phyloP scores from a whole-genome alignment of 176 grass and related monocot genomes.

The Cenchrus americanus region DNA sequence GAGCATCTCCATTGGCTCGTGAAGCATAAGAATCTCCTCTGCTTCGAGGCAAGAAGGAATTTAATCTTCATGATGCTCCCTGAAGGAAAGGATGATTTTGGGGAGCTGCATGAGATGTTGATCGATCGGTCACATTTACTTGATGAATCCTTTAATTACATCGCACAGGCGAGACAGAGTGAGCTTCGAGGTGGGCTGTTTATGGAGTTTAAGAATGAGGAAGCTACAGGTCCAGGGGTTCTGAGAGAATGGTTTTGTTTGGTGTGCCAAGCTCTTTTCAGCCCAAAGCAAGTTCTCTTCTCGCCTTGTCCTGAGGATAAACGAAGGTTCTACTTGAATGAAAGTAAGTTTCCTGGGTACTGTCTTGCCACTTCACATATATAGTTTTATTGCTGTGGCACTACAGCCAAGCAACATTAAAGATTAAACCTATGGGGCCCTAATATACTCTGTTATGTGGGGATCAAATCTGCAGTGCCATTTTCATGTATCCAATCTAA shows the following conservation, averaged over 20 bases:
- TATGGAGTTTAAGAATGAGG: constrained; percentile 99
- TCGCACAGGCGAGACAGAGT: constrained; percentile 52
- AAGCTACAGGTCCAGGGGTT: constrained; percentile 96
- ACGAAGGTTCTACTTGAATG: constrained; percentile 92
- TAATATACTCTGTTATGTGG: constrained; percentile 17
- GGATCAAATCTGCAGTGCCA: background rate
- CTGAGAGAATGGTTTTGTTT: constrained; percentile 97
- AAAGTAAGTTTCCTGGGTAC: constrained; percentile 61
- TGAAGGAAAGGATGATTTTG: constrained; percentile 82
- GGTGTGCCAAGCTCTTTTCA: constrained; percentile 88
- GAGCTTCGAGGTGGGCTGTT: constrained; percentile 82
- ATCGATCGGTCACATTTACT: constrained; percentile 82
- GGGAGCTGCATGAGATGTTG: constrained; percentile 95
- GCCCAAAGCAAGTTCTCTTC: constrained; percentile 86
- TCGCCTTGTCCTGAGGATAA: constrained; percentile 80
- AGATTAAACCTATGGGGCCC: background rate
- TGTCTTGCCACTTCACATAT: constrained; percentile 29
- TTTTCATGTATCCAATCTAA: constrained; percentile 4
- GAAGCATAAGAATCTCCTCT: constrained; percentile 83
- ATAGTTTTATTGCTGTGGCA: background rate
- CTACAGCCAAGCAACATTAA: background rate
- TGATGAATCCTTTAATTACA: constrained; percentile 89
- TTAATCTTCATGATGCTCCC: constrained; percentile 92
- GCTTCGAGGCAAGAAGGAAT: constrained; percentile 84
- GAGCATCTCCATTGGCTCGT: constrained; percentile 73